A percentile compares a stretch with the other conserved stretches of the same genome.
Evolutionary conservation across 2,329 filamentous ascomycete species (phyloP).

Genomic region (Macrophomina phaseolina): DNA sequence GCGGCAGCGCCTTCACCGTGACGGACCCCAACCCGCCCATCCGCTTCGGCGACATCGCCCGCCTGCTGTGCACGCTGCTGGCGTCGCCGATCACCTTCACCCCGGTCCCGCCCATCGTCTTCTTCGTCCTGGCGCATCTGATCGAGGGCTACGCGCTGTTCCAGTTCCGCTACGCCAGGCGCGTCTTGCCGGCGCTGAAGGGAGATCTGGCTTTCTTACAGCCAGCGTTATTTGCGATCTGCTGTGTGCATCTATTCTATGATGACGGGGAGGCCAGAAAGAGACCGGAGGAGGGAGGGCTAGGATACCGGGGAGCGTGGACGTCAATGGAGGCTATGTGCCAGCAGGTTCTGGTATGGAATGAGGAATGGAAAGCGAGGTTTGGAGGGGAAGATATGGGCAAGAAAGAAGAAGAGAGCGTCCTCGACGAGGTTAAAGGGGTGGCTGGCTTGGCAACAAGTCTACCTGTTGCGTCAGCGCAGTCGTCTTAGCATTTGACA

Average conservation of each 20-base stretch:
- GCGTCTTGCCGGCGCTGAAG: slow-evolving; percentile 35
- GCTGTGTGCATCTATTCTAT: slow-evolving; percentile 43
- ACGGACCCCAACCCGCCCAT: slow-evolving; percentile 58
- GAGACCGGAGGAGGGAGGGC: slow-evolving; percentile 39
- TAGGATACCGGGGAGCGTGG: slow-evolving; percentile 49
- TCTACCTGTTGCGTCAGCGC: background rate
- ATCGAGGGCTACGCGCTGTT: slow-evolving; percentile 47
- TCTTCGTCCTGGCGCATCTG: slow-evolving; percentile 48
- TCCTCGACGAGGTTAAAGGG: background rate
- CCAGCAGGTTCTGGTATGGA: slow-evolving; percentile 47
- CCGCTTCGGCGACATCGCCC: slow-evolving; percentile 50
- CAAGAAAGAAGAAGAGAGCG: background rate
- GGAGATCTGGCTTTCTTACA: slow-evolving; percentile 49
- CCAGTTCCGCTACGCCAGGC: slow-evolving; percentile 31
- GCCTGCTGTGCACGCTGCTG: slow-evolving; percentile 39
- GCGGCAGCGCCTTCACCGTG: slow-evolving; percentile 57
- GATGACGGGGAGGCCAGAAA: slow-evolving; percentile 46
- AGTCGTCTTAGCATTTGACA: background rate
- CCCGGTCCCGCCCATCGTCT: slow-evolving; percentile 43
- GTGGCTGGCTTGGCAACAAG: background rate
- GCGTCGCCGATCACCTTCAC: slow-evolving; percentile 41
- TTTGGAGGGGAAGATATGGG: background rate
- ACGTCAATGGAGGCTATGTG: slow-evolving; percentile 50
- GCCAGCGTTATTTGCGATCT: slow-evolving; percentile 43
- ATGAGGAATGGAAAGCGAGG: slow-evolving; percentile 32